Percentiles rank a stretch among this genome's conserved stretches.
Evolutionary conservation across 2,329 filamentous ascomycete species (phyloP).

Genomic region (Spiromastix sp.): DNA sequence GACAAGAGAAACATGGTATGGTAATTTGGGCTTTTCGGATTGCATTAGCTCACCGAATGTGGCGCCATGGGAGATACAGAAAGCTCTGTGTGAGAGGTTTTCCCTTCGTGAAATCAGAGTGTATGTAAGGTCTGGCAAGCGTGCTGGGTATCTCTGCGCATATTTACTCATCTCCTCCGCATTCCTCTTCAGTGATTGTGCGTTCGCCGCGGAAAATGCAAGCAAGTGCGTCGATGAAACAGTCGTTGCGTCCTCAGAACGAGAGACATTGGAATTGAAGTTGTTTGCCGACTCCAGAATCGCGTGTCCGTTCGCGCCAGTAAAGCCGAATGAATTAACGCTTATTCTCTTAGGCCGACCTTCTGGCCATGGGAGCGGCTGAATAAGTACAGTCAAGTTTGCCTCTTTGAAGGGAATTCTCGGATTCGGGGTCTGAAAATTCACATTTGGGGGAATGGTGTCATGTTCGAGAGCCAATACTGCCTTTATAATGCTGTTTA

Average conservation of each 20-base stretch:
- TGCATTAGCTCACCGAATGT: background rate
- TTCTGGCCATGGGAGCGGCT: slow-evolving; percentile 17
- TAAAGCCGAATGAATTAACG: slow-evolving; percentile 20
- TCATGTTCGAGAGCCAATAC: slow-evolving; percentile 18
- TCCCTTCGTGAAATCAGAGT: background rate
- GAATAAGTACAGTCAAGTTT: slow-evolving; percentile 1
- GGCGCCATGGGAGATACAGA: background rate
- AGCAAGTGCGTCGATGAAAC: background rate
- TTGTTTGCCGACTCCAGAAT: slow-evolving; percentile 12
- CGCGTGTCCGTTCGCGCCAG: slow-evolving; percentile 21
- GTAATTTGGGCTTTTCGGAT: slow-evolving; percentile 13
- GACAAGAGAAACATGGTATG: slow-evolving; percentile 6
- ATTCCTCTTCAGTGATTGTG: slow-evolving; percentile 1
- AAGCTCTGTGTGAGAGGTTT: slow-evolving; percentile 2
- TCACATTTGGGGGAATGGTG: slow-evolving; percentile 17
- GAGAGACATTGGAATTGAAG: slow-evolving; percentile 8
- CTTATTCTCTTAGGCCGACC: slow-evolving; percentile 15
- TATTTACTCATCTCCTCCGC: background rate
- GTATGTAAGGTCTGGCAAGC: slow-evolving; percentile 1
- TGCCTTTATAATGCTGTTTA: slow-evolving; percentile 22
- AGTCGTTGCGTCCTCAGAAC: slow-evolving; percentile 3
- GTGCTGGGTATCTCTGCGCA: background rate
- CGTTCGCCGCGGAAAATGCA: slow-evolving; percentile 2
- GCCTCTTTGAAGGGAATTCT: slow-evolving; percentile 14
- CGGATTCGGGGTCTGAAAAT: slow-evolving; percentile 16